Conservation (phyloP, 2,329 filamentous ascomycete genomes). For the Monosporascus cannonballus region DNA sequence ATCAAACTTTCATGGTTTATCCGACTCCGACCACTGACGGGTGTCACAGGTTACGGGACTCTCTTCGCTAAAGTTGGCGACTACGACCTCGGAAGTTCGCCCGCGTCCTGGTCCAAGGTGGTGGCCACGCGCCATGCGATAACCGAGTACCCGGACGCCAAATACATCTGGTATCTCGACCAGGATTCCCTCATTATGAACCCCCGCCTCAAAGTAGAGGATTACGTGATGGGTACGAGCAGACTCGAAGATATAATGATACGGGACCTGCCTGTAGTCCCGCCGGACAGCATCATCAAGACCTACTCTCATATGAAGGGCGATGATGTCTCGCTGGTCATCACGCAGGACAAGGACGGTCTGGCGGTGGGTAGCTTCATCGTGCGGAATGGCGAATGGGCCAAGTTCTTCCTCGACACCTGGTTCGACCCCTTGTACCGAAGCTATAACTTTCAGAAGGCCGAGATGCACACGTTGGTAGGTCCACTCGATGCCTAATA, state of each 20-base stretch:
- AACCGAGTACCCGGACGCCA: constrained; percentile 67
- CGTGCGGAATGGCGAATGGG: constrained; percentile 80
- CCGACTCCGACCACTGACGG: constrained; percentile 6
- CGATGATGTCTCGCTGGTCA: constrained; percentile 70
- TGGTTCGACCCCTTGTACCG: constrained; percentile 96
- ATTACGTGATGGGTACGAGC: constrained; percentile 60
- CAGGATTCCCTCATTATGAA: constrained; percentile 87
- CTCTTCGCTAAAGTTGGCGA: constrained; percentile 75
- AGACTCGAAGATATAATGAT: constrained; percentile 76
- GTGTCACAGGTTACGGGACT: constrained; percentile 67
- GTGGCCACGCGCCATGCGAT: constrained; percentile 87
- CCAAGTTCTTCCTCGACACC: constrained; percentile 84
- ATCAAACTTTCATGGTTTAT: not conserved
- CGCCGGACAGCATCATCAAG: constrained; percentile 94
- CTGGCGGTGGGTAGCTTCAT: constrained; percentile 73
- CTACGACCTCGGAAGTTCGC: constrained; percentile 61
- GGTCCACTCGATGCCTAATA: constrained; percentile 22
- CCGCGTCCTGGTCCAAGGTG: constrained; percentile 67
- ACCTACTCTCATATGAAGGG: constrained; percentile 80
- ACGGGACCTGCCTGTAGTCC: constrained; percentile 78
- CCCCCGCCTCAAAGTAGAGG: constrained; percentile 60
- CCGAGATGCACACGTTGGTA: constrained; percentile 85
- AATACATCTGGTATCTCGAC: constrained; percentile 83
- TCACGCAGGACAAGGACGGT: constrained; percentile 80
- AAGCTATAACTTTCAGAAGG: constrained; percentile 93